Percentiles rank a stretch among this genome's conserved stretches.
Conservation (phyloP, 345 rosid species). For the Brassica carinata region DNA sequence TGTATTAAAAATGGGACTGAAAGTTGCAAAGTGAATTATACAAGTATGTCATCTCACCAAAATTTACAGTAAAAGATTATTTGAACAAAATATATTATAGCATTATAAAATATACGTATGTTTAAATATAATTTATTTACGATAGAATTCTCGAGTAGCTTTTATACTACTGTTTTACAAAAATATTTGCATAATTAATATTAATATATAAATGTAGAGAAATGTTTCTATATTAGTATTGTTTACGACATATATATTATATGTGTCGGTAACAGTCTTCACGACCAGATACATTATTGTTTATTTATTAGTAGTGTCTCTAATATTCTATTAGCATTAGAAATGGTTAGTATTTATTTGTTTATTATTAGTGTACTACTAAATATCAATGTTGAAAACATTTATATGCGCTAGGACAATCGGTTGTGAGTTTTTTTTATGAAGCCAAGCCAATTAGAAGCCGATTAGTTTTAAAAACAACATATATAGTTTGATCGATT, state of each 20-base stretch:
- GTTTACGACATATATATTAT: background rate
- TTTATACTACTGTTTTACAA: background rate
- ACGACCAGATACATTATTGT: too few relatives aligned
- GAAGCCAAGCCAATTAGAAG: background rate
- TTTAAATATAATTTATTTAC: background rate
- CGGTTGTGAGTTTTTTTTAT: background rate
- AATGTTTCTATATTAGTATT: background rate
- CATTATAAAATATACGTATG: background rate
- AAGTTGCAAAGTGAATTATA: background rate
- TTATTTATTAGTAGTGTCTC: background rate
- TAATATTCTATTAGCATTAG: background rate
- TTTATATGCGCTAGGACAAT: background rate
- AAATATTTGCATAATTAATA: background rate
- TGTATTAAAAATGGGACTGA: background rate
- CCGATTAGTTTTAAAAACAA: background rate
- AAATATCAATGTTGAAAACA: background rate
- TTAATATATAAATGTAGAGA: background rate
- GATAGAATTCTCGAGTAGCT: background rate
- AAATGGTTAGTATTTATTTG: background rate
- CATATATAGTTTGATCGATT: background rate
- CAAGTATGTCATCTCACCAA: background rate
- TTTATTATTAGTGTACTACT: background rate
- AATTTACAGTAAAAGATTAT: background rate
- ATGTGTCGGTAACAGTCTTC: too few relatives aligned
- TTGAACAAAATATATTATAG: background rate